Conservation (phyloP, 2,329 filamentous ascomycete species). For the Colletotrichum camelliae region DNA sequence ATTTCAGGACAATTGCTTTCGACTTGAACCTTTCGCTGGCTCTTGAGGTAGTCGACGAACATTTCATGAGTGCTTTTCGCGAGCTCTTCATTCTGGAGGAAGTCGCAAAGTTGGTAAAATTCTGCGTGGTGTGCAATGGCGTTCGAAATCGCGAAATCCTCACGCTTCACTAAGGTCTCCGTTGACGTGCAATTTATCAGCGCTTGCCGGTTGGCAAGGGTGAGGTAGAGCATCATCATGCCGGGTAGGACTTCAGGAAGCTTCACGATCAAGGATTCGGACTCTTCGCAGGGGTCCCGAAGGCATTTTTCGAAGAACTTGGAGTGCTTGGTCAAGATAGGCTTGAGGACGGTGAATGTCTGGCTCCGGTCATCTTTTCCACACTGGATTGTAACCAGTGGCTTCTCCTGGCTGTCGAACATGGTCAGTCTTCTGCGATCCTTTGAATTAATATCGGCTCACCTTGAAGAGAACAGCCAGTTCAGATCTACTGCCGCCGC, state of each 20-base stretch:
- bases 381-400: too few species aligned
- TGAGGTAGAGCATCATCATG: accelerated
- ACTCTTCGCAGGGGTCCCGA: not conserved
- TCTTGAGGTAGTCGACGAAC: not conserved
- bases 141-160: accelerated
- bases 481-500: accelerated
- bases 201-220: accelerated
- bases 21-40: accelerated
- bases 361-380: too few species aligned
- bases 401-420: too few species aligned
- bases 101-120: not conserved
- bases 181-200: accelerated
- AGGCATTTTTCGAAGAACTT: not conserved
- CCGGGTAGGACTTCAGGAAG: accelerated
- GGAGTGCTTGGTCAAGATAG: accelerated
- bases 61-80: accelerated
- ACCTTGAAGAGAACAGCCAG: not conserved
- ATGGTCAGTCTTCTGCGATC: too few species aligned
- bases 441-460: too few species aligned
- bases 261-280: accelerated
- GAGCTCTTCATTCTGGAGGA: not conserved
- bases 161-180: accelerated
- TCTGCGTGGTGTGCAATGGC: accelerated
- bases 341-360: not conserved
- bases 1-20: not conserved